phyloP scores from a whole-genome alignment of 2,329 filamentous ascomycete genomes.

The Diaporthe citrichinensis region DNA sequence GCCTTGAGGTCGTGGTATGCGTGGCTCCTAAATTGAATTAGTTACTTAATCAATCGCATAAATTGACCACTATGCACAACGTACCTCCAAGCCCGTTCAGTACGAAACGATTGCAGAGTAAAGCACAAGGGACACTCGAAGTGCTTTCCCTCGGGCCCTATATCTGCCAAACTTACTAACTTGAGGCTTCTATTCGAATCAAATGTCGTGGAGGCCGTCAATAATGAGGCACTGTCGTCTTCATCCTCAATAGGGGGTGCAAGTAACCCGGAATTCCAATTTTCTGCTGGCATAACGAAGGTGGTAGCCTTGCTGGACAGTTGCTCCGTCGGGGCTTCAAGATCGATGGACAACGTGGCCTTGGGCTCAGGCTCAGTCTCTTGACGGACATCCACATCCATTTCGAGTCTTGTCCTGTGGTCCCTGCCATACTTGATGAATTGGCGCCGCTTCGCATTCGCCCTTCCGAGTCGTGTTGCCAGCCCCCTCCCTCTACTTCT shows the following conservation, averaged over 20 bases:
- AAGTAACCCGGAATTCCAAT: background rate
- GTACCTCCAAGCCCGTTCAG: background rate
- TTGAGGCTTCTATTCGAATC: background rate
- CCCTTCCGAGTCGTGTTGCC: background rate
- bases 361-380: background rate
- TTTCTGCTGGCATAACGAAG: background rate
- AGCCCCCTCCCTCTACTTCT: background rate
- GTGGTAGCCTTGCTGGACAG: background rate
- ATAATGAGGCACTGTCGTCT: background rate
- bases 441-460: constrained; percentile 5
- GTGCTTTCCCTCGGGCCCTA: background rate
- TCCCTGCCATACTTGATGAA: background rate
- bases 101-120: background rate
- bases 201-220: background rate
- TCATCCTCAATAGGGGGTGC: background rate
- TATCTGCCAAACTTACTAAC: background rate
- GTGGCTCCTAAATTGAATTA: background rate
- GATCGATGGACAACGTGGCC: background rate
- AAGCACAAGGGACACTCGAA: background rate
- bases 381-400: too few species aligned
- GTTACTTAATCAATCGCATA: background rate
- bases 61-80: too few species aligned
- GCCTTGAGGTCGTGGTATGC: background rate
- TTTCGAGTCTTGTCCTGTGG: background rate
- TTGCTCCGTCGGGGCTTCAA: background rate